Base-by-base conservation (phyloP, 1,284 basidiomycete genomes). In the Ceratobasidium sp. region DNA sequence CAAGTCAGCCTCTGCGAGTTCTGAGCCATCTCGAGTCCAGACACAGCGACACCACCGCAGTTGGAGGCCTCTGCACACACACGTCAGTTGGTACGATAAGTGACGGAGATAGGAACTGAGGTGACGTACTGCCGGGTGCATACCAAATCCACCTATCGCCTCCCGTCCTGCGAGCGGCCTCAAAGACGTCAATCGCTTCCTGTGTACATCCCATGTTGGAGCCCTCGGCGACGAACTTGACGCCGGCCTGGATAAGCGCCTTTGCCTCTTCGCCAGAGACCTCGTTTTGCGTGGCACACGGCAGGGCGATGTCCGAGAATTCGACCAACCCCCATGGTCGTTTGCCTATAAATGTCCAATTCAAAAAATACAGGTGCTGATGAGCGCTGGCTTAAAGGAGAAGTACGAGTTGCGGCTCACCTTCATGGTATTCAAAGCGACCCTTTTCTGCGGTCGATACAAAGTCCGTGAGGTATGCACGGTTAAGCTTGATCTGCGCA, bases 21-120 rank as follows among this genome's bases (percentile, higher is more conserved):
- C 86, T 95, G 93, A 12, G 92, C 91, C 93, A 95, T 94, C 87
- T 95, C 94, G 81, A 95, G 90, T 78, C 91, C 92, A 23, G 90
- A 91, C 28, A 93, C 91, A 20, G 91, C 91, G 80, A 92, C 91
- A 86, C 91, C 91, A 85, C 92, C 91, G 80, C 89, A 89, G 87
- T 93, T 93, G 85, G 91, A 89, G 66, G 92, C 92, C 86, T 89
- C 87, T 88, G 82, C 6, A 56, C 13, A 76, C 15, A 77, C 60
- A 10, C 68, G 64, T 72, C 49, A 77, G 10, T 9, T 20, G 28
- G 71, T 44, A 42, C 23, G 15, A 20, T 44, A 63, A 10, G 10
- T 6, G 5, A 51, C 26, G 12, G 13, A 23, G 10, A 2, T 40
- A 20, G 6, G 60, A 39, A 58, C 49, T 49, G 33, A 53, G 51